Base-by-base conservation (phyloP, 1,139 yeast genomes). In the Protomyces lactucae-debilis region DNA sequence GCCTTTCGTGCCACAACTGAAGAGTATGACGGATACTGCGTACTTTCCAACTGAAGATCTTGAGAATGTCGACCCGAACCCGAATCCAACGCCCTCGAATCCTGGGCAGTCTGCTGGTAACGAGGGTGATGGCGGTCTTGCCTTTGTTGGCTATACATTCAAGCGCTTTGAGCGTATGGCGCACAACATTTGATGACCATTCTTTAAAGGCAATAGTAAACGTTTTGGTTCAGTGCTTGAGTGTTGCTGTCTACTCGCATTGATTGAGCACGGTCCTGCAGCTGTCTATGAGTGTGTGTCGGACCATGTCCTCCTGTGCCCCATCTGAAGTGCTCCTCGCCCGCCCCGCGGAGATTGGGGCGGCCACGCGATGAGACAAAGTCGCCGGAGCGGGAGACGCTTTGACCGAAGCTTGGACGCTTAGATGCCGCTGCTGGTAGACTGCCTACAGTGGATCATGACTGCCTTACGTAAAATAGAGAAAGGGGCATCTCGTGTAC, bases 11-110 rank as follows among this genome's bases (percentile, higher is more conserved):
- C 93, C 95, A 43, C 84, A 85, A 71, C 79, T 89, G 72, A 83
- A 87, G 70, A 87, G 96, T 9, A 88, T 93, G 68, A 93, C 98
- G 3, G 99, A 93, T 74, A 95, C 99, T 0, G 82, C 98, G 71
- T 93, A 93, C 80, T 93, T 93, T 89, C 98, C 99, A 55, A 90
- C 96, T 2, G 99, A 95, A 73, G 99, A 93, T 73, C 81, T 93
- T 71, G 97, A 92, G 75, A 91, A 88, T 73, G 93, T 92, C 56
- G 97, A 92, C 73, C 72, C 65, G 65, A 67, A 65, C 59, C 70
- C 64, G 67, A 65, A 28, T 64, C 68, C 39, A 65, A 61, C 23
- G 64, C 68, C 36, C 53, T 63, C 57, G 57, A 64, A 45, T 48
- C 63, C 60, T 65, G 48, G 66, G 64, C 68, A 67, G 64, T 51